Evolutionary conservation across 2,329 filamentous ascomycete species (phyloP).

Genomic region (Polychaeton citri): DNA sequence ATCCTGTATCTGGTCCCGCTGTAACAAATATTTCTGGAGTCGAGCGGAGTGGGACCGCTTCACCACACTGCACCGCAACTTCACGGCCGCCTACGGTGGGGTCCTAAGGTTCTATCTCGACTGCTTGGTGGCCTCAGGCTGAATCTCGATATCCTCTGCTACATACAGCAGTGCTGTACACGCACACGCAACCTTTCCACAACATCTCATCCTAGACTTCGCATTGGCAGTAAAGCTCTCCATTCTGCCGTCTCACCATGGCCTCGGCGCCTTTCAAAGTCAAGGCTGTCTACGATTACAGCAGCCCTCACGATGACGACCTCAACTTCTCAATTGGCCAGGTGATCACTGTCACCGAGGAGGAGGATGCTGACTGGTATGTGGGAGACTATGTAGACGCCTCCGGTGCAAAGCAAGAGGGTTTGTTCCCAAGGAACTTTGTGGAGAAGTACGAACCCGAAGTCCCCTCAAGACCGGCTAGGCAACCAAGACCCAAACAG

Average conservation of each 20-base stretch:
- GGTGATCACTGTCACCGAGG: slow-evolving; percentile 83
- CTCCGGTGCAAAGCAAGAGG: slow-evolving; percentile 59
- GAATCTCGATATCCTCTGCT: neutral
- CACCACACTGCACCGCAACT: too few species aligned
- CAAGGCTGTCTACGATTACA: slow-evolving; percentile 90
- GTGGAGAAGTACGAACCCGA: slow-evolving; percentile 91
- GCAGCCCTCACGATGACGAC: slow-evolving; percentile 87
- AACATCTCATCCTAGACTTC: slow-evolving; percentile 1
- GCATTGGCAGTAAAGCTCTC: slow-evolving; percentile 1
- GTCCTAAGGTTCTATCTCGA: neutral
- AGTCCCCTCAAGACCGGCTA: slow-evolving; percentile 71
- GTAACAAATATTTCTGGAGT: too few species aligned
- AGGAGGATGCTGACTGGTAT: slow-evolving; percentile 92
- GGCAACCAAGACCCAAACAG: slow-evolving; percentile 56
- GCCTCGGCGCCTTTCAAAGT: slow-evolving; percentile 64
- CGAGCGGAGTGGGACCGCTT: too few species aligned
- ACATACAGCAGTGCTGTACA: neutral
- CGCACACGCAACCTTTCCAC: neutral
- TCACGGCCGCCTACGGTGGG: neutral
- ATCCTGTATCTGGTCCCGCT: too few species aligned
- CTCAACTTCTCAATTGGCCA: slow-evolving; percentile 75
- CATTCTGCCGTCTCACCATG: slow-evolving; percentile 44
- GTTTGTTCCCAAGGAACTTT: slow-evolving; percentile 92
- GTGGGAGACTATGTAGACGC: slow-evolving; percentile 74
- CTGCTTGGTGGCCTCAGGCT: neutral